phyloP scores from a whole-genome alignment of 1,284 basidiomycete genomes.

The Cutaneotrichosporon dermatis region DNA sequence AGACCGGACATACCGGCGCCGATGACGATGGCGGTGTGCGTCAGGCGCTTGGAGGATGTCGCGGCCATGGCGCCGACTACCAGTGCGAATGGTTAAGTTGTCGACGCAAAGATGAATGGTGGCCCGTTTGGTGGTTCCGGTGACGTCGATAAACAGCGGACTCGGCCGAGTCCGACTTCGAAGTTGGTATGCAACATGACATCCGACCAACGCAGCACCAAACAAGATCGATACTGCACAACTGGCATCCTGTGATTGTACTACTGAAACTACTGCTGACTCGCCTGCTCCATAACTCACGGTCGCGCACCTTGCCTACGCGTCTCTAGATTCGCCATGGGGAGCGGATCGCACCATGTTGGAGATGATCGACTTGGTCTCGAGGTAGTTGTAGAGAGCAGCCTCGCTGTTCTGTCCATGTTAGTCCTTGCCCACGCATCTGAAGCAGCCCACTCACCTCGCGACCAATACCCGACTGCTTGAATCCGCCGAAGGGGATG shows the following conservation, averaged over 20 bases:
- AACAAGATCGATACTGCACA: background rate
- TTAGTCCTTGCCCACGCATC: background rate
- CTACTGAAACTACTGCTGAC: background rate
- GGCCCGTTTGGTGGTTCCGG: too few relatives aligned
- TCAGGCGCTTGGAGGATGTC: too few relatives aligned
- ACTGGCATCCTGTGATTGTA: background rate
- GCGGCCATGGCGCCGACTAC: too few relatives aligned
- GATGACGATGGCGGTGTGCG: background rate
- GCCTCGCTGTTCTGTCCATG: slow-evolving; percentile 11
- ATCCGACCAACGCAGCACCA: too few relatives aligned
- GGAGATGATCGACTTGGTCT: slow-evolving; percentile 47
- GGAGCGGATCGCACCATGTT: slow-evolving; percentile 18
- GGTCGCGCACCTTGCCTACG: too few relatives aligned
- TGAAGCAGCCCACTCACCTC: background rate
- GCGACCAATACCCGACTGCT: slow-evolving; percentile 28
- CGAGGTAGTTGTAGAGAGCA: slow-evolving; percentile 15
- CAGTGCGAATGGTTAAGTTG: too few relatives aligned
- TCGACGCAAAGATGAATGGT: too few relatives aligned
- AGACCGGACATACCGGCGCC: background rate
- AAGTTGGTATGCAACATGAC: too few relatives aligned
- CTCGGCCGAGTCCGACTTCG: too few relatives aligned
- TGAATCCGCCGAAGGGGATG: slow-evolving; percentile 18
- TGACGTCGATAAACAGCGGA: too few relatives aligned
- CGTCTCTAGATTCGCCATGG: slow-evolving; percentile 6
- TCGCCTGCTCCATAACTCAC: background rate